Conservation (phyloP, 768 basidiomycete genomes). For the Porphyrellus cyaneotinctus region DNA sequence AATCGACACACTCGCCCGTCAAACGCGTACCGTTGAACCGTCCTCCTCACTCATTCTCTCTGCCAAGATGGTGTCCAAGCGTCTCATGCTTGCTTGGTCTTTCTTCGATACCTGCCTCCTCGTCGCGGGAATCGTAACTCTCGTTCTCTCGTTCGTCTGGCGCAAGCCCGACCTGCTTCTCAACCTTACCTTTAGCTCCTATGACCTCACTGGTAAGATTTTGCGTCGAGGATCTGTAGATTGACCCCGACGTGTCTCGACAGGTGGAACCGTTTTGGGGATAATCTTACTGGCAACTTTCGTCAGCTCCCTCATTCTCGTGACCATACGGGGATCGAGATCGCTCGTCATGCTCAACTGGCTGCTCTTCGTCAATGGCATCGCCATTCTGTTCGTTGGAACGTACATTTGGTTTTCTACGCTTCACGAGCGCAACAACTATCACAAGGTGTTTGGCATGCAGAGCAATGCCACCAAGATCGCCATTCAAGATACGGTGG, state of each 20-base stretch:
- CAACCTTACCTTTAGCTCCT: constrained; percentile 61
- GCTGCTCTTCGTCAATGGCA: constrained; percentile 58
- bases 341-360: constrained; percentile 79
- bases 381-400: constrained; percentile 61
- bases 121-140: constrained; percentile 59
- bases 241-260: neutral
- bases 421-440: constrained; percentile 65
- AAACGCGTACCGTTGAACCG: neutral
- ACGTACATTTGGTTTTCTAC: constrained; percentile 82
- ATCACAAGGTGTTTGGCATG: constrained; percentile 51
- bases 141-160: constrained; percentile 72
- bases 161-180: constrained; percentile 61
- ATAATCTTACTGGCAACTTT: constrained; percentile 64
- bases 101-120: constrained; percentile 68
- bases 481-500: constrained; percentile 69
- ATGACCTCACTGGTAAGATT: constrained; percentile 57
- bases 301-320: constrained; percentile 63
- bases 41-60: neutral
- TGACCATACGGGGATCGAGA: constrained; percentile 62
- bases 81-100: constrained; percentile 67
- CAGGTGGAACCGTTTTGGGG: constrained; percentile 72
- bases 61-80: constrained; percentile 63
- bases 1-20: constrained; percentile 10
- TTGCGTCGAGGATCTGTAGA: neutral
- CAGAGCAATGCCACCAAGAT: constrained; percentile 46